Percentiles rank a stretch among this genome's conserved stretches.
Evolutionary conservation across 2,329 filamentous ascomycete species (phyloP).

Genomic region (Aspergillus spinulosporus): DNA sequence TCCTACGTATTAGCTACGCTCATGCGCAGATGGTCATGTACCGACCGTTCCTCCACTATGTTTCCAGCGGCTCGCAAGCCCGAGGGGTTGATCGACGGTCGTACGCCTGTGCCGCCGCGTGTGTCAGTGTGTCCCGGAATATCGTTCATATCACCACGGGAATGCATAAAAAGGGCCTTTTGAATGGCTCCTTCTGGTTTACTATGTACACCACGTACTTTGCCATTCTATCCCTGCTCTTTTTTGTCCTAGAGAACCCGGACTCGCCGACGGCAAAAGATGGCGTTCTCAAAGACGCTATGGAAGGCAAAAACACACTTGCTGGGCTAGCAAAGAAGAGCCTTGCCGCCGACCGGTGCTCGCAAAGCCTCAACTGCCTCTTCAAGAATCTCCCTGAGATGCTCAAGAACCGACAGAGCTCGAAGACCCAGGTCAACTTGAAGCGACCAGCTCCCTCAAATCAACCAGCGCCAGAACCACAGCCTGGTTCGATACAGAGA

Average conservation of each 20-base stretch:
- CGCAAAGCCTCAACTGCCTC: constrained; percentile 69
- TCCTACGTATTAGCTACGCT: constrained; percentile 63
- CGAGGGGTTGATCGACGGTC: constrained; percentile 60
- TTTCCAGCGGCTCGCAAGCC: constrained; percentile 53
- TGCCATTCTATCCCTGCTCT: constrained; percentile 63
- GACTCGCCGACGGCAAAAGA: constrained; percentile 65
- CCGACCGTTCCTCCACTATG: constrained; percentile 65
- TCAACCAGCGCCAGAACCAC: constrained; percentile 19
- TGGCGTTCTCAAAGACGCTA: constrained; percentile 75
- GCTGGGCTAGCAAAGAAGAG: constrained; percentile 77
- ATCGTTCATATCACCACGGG: constrained; percentile 66
- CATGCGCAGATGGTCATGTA: constrained; percentile 67
- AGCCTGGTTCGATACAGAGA: constrained; percentile 32
- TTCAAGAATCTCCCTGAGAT: constrained; percentile 81
- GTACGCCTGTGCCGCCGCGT: constrained; percentile 65
- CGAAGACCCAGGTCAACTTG: constrained; percentile 49
- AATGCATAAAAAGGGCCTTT: constrained; percentile 62
- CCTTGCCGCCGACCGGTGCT: constrained; percentile 85
- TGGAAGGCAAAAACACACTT: constrained; percentile 80
- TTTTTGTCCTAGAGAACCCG: constrained; percentile 65
- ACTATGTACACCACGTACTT: constrained; percentile 70
- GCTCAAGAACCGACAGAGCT: constrained; percentile 58
- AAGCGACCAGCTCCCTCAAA: constrained; percentile 47
- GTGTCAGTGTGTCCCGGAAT: constrained; percentile 65
- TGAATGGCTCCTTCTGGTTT: constrained; percentile 67